Base-by-base conservation (phyloP, 176 grass and related monocot species). In the Oryza longistaminata region DNA sequence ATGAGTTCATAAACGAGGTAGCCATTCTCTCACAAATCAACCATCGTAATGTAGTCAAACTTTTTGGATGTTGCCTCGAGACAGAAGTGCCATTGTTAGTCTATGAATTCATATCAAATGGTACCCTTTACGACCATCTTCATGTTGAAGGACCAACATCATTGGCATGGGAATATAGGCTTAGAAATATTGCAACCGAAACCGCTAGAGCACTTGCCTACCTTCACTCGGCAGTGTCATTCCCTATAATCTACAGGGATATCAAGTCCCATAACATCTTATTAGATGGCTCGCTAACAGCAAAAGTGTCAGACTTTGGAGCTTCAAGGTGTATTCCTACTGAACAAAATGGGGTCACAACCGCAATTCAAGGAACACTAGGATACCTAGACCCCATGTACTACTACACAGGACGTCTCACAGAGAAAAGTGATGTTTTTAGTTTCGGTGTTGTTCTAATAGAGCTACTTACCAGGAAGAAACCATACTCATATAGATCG, bases 1-100 rank as follows among this genome's bases (percentile, higher is more conserved):
- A 77, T 21, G 27, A 77, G 35, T 77, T 77, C 10, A 77, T 64
- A 3, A 77, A 77, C 1, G 31, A 64, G 17, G 52, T 77, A 2
- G 75, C 48, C 7, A 77, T 77, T 27, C 75, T 77, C 2, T 64
- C 52, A 10, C 75, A 77, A 52, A 25, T 77, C 50, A 64, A 25
- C 53, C 75, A 42, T 64, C 22, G 52, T 7, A 77, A 77, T n/a
- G 48, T 77, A 27, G 75, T 77, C 4, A 55, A 77, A n/a, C 52
- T 77, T 19, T 37, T 62, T 58, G 75, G 75, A n/a, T 77, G 75
- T n/a, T 77, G 75, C 75, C 75, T 77, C 12, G 75, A 64, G 75
- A 77, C 75, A 4, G 7, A 64, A 42, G 55, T 64, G 2, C 55
- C 73, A 16, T 22, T 64, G 25, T 35, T 78, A 3, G 75, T 64